Conservation (phyloP, 208 protist species). For the Leptomonas seymouri region DNA sequence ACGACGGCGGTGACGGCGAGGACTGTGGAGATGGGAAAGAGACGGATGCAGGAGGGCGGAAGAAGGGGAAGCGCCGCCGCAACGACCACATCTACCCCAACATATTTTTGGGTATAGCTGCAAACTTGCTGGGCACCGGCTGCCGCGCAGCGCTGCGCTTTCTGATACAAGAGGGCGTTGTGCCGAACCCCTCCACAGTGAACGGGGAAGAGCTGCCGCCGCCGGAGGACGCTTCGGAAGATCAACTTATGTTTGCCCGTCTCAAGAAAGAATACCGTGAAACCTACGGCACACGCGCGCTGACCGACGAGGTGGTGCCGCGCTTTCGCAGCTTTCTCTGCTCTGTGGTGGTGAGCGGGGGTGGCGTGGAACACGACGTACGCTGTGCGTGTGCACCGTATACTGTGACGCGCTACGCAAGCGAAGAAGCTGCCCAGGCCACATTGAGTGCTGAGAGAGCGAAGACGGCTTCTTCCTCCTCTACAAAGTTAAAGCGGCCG, state of each 20-base stretch:
- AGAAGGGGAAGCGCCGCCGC: neutral
- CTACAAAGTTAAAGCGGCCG: neutral
- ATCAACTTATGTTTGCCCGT: constrained; percentile 31
- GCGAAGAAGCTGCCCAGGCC: constrained; percentile 21
- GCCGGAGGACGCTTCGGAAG: constrained; percentile 17
- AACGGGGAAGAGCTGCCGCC: neutral
- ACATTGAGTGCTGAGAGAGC: neutral
- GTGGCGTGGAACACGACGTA: constrained; percentile 90
- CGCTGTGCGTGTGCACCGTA: constrained; percentile 73
- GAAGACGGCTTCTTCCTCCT: neutral
- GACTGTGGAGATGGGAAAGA: neutral
- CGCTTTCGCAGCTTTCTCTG: constrained; percentile 47
- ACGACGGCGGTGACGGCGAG: constrained; percentile 3
- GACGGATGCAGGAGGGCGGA: neutral
- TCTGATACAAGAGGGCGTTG: constrained; percentile 41
- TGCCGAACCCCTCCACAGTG: constrained; percentile 19
- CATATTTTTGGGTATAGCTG: constrained; percentile 75
- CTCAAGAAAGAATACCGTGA: constrained; percentile 28
- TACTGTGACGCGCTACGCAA: constrained; percentile 42
- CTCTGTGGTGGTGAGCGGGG: constrained; percentile 80
- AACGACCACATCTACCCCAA: constrained; percentile 44
- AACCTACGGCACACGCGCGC: constrained; percentile 14
- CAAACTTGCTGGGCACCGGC: constrained; percentile 84
- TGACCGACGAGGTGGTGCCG: constrained; percentile 24
- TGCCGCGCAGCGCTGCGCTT: constrained; percentile 33